Conservation (phyloP, 257 asterid species). For the Salvia splendens region DNA sequence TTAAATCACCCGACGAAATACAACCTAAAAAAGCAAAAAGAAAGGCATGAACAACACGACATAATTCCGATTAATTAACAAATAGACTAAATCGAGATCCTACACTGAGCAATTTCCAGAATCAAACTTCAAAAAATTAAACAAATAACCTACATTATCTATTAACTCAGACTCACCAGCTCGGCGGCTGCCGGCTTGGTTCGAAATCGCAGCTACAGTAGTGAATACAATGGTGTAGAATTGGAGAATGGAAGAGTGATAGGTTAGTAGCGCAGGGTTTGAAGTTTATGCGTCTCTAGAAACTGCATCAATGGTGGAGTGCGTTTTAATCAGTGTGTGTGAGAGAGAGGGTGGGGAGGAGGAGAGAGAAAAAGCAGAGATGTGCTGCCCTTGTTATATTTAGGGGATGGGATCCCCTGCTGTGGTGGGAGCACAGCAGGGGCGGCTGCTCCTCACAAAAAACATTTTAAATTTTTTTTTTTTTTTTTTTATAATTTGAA, state of each 20-base stretch:
- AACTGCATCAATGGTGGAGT: conserved; percentile 14
- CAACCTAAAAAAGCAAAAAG: conserved; percentile 21
- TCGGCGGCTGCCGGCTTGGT: conserved; percentile 31
- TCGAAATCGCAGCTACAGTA: conserved; percentile 20
- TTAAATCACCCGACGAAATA: conserved; percentile 31
- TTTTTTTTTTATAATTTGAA: too few species aligned
- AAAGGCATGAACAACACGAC: conserved; percentile 20
- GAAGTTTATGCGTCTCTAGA: conserved; percentile 28
- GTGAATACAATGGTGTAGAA: background rate
- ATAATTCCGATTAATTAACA: conserved; percentile 11
- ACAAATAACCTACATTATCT: background rate
- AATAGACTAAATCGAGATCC: conserved; percentile 10
- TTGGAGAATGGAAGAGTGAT: conserved; percentile 6
- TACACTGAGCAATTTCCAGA: conserved; percentile 27
- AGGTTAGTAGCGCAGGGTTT: conserved; percentile 25
- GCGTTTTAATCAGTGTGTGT: conserved; percentile 19
- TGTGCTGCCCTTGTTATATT: background rate
- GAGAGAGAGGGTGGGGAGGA: background rate
- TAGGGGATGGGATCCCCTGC: too few species aligned
- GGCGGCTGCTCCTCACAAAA: too few species aligned
- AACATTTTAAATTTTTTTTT: too few species aligned
- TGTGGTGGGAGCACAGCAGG: too few species aligned
- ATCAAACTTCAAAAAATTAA: conserved; percentile 16
- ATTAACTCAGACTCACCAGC: conserved; percentile 31
- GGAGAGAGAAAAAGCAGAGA: background rate